A percentile compares a stretch with the other conserved stretches of the same genome.
Evolutionary conservation across 2,329 filamentous ascomycete genomes (phyloP).

Genomic region (Colletotrichum lentis): DNA sequence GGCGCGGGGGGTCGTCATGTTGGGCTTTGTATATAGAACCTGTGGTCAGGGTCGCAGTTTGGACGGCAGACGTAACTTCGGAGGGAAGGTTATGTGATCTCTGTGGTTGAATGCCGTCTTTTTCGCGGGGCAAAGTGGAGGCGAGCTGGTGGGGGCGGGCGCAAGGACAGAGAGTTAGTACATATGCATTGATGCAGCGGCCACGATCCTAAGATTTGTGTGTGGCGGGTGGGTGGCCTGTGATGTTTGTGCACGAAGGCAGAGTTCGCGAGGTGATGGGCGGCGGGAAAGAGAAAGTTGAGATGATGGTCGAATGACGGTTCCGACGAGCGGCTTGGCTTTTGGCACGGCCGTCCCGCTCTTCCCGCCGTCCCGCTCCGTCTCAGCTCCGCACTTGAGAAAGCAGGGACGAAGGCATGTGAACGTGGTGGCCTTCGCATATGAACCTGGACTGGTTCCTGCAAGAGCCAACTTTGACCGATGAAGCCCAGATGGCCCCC

Average conservation of each 20-base stretch:
- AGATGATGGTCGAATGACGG: conserved; percentile 23
- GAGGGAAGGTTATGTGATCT: conserved; percentile 26
- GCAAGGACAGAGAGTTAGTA: conserved; percentile 1
- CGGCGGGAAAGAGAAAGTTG: neutral
- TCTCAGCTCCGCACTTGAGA: conserved; percentile 16
- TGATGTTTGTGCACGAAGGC: conserved; percentile 6
- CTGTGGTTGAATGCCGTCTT: neutral
- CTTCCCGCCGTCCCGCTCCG: conserved; percentile 21
- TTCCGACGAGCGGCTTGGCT: conserved; percentile 16
- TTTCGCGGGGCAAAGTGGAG: neutral
- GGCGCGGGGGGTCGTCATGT: conserved; percentile 67
- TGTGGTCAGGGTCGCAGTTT: neutral
- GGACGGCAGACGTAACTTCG: conserved; percentile 20
- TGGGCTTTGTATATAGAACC: neutral
- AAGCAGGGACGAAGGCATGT: neutral
- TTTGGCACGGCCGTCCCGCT: conserved; percentile 21
- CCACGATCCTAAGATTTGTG: neutral
- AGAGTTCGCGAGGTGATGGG: conserved; percentile 3
- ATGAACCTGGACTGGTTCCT: conserved; percentile 2
- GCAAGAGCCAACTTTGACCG: conserved; percentile 30
- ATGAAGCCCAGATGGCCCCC: conserved; percentile 7
- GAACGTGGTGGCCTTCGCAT: neutral
- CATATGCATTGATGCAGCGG: neutral
- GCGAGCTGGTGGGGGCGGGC: conserved; percentile 5
- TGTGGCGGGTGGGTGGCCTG: neutral